Conservation (phyloP, 495 filamentous ascomycete genomes). For the Tuber aestivum region DNA sequence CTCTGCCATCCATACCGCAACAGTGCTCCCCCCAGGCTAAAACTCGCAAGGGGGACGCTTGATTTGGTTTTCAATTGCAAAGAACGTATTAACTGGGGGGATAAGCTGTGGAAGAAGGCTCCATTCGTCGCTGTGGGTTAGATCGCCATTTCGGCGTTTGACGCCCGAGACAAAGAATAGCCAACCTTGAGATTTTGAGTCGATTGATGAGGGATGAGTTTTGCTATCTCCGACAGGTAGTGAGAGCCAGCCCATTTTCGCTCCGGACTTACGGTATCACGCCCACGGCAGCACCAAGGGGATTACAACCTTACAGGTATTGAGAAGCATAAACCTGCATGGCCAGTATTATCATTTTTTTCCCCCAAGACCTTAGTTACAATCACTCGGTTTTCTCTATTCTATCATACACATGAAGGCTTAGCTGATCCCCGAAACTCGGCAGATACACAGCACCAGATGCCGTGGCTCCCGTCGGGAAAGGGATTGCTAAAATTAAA, state of each 20-base stretch:
- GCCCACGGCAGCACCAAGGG: background rate
- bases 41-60: conserved; percentile 3
- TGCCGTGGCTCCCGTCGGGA: background rate
- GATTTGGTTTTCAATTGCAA: conserved; percentile 1
- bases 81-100: background rate
- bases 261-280: background rate
- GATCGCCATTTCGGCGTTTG: conserved; percentile 3
- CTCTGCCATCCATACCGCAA: conserved; percentile 7
- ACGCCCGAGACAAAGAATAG: background rate
- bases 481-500: background rate
- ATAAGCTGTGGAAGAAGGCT: background rate
- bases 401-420: background rate
- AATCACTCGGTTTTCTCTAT: background rate
- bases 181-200: background rate
- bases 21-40: background rate
- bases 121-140: background rate
- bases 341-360: background rate
- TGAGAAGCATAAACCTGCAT: background rate
- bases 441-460: background rate
- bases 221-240: background rate
- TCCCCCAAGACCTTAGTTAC: background rate
- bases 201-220: background rate
- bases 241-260: background rate
- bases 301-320: background rate
- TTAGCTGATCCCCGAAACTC: background rate